These are phyloP conservation scores for Scutellaria galericulata DNA, from an alignment of 257 asterid genomes.

Conservation along the genomic window DNA sequence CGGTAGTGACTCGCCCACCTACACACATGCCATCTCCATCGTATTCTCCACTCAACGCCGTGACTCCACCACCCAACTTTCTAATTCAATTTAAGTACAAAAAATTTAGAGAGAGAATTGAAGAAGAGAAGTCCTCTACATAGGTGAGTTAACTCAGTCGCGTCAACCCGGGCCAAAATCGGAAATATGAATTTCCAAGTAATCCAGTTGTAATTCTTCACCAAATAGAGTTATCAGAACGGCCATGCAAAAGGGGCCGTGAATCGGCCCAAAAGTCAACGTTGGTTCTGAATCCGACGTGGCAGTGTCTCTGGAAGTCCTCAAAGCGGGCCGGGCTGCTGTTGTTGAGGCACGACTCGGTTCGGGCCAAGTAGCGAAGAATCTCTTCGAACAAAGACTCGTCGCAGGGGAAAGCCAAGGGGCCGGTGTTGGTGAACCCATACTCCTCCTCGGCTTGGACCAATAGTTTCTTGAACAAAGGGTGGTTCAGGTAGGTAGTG, in stretches of 20 bases:
- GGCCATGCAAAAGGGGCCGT: slow-evolving; percentile 61
- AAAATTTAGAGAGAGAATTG: not conserved
- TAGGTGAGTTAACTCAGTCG: slow-evolving; percentile 3
- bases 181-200: not conserved
- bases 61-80: slow-evolving; percentile 27
- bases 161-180: slow-evolving; percentile 33
- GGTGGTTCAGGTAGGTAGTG: slow-evolving; percentile 62
- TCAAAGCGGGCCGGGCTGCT: slow-evolving; percentile 45
- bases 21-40: slow-evolving; percentile 58
- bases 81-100: slow-evolving; percentile 18
- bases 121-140: too few species aligned
- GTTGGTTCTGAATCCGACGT: slow-evolving; percentile 47
- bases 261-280: slow-evolving; percentile 66
- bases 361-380: slow-evolving; percentile 52
- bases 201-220: not conserved
- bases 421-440: slow-evolving; percentile 65
- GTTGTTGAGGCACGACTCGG: slow-evolving; percentile 35
- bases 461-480: slow-evolving; percentile 53
- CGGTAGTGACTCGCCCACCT: slow-evolving; percentile 57
- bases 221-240: slow-evolving; percentile 39
- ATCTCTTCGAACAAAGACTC: slow-evolving; percentile 61
- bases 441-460: slow-evolving; percentile 64
- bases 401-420: slow-evolving; percentile 62
- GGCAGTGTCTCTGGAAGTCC: slow-evolving; percentile 60
- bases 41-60: slow-evolving; percentile 22